A percentile compares a stretch with the other conserved stretches of the same genome.
These are phyloP conservation scores for Ceratobasidium sp. DNA, from an alignment of 1,284 basidiomycete genomes.

Conservation along the genomic window DNA sequence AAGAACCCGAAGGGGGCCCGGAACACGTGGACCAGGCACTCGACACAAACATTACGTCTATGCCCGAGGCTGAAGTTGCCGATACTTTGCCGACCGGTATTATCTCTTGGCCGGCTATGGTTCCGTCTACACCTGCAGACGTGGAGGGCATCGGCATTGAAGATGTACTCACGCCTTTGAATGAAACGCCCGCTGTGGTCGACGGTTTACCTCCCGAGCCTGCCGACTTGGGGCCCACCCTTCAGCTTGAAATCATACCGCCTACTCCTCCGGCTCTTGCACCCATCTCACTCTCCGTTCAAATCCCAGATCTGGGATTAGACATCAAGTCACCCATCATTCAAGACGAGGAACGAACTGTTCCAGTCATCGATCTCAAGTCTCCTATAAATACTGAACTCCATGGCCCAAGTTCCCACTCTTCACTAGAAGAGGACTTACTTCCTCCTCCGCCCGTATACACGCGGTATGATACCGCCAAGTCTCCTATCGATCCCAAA, in stretches of 20 bases:
- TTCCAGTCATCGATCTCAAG: background rate
- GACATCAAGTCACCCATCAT: conserved; percentile 14
- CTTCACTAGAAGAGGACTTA: background rate
- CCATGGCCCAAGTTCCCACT: background rate
- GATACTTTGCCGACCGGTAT: background rate
- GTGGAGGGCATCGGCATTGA: background rate
- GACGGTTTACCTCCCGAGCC: background rate
- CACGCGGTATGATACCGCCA: conserved; percentile 15
- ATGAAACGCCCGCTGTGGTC: background rate
- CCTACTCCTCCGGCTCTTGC: background rate
- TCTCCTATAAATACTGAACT: background rate
- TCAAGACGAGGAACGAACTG: background rate
- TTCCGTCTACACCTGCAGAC: background rate
- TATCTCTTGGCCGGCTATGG: conserved; percentile 15
- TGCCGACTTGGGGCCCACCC: background rate
- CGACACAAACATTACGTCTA: background rate
- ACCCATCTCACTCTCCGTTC: background rate
- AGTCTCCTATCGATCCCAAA: conserved; percentile 6
- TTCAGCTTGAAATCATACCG: conserved; percentile 8
- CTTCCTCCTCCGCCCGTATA: conserved; percentile 4
- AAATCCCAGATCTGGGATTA: background rate
- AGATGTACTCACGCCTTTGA: background rate
- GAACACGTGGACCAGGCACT: conserved; percentile 18
- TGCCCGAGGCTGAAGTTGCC: background rate
- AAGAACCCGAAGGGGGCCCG: conserved; percentile 7